These are phyloP conservation scores for Cladophialophora immunda DNA, from an alignment of 2,329 filamentous ascomycete species.

Conservation along the genomic window DNA sequence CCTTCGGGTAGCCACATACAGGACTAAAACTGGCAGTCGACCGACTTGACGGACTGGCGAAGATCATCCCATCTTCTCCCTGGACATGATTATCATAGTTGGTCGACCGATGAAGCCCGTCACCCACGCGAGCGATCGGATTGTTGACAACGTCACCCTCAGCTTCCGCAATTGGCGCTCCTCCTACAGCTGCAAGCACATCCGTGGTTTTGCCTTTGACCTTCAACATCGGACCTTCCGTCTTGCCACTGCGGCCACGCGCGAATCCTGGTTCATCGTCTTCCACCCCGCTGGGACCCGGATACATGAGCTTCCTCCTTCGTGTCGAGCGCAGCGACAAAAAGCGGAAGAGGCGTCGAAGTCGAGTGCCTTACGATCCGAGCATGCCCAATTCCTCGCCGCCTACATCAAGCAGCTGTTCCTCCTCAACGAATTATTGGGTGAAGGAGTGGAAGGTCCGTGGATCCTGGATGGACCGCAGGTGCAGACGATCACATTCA, in stretches of 20 bases:
- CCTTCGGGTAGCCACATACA: too few species aligned
- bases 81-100: background rate
- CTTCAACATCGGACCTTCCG: background rate
- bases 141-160: background rate
- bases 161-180: background rate
- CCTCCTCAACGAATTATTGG: background rate
- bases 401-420: background rate
- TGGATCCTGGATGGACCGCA: background rate
- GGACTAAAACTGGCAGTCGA: background rate
- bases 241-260: background rate
- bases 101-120: background rate
- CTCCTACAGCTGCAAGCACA: background rate
- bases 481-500: background rate
- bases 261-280: background rate
- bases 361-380: background rate
- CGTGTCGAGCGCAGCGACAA: too few species aligned
- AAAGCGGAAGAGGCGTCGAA: background rate
- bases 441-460: background rate
- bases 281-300: background rate
- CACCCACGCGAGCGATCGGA: background rate
- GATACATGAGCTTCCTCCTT: too few species aligned
- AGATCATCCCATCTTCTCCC: background rate
- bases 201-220: background rate
- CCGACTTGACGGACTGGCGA: background rate
- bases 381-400: background rate